Evolutionary conservation across 768 basidiomycete species (phyloP).

Genomic region (Boletus tomentosulus): DNA sequence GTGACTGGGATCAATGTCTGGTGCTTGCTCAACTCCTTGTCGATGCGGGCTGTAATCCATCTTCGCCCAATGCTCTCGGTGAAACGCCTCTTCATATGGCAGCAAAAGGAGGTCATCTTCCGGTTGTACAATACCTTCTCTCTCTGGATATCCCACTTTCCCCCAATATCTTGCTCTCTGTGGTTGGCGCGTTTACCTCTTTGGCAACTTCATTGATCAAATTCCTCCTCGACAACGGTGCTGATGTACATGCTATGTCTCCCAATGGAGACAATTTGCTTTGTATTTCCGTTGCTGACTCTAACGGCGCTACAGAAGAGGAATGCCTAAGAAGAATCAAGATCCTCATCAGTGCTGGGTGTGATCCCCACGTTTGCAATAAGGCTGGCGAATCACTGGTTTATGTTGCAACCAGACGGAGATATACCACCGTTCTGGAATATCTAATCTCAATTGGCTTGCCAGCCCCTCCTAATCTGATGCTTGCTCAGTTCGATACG

Average conservation of each 20-base stretch:
- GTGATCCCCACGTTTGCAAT: neutral
- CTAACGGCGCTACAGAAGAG: neutral
- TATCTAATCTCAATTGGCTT: neutral
- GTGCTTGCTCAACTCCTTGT: neutral
- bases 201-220: neutral
- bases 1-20: neutral
- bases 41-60: neutral
- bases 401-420: neutral
- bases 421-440: neutral
- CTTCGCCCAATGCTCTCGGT: neutral
- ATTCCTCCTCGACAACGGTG: neutral
- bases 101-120: neutral
- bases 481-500: neutral
- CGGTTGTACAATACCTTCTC: neutral
- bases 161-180: neutral
- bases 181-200: neutral
- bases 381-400: neutral
- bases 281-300: neutral
- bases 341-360: neutral
- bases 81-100: neutral
- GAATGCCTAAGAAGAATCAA: neutral
- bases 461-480: neutral
- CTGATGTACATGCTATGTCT: neutral
- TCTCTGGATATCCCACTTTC: neutral
- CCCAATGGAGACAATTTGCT: neutral